phyloP scores from a whole-genome alignment of 441 rosid genomes.

The Croton laevigatus region DNA sequence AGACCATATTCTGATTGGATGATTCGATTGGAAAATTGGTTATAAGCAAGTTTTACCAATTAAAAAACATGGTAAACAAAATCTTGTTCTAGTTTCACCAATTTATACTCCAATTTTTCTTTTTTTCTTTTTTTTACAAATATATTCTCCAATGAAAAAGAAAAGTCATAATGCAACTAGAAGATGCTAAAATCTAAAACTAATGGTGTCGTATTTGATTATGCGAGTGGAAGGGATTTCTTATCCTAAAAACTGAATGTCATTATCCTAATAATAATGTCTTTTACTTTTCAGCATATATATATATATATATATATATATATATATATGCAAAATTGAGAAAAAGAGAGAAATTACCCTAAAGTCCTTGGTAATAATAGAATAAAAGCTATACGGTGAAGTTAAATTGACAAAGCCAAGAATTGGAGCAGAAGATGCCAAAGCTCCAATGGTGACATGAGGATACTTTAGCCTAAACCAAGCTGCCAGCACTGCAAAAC shows the following conservation, averaged over 20 bases:
- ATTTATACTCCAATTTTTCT: too few relatives aligned
- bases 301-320: too few relatives aligned
- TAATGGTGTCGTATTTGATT: neutral
- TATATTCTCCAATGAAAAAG: too few relatives aligned
- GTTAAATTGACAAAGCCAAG: constrained; percentile 47
- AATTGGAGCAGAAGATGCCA: constrained; percentile 71
- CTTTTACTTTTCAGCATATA: neutral
- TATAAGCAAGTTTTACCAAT: too few relatives aligned
- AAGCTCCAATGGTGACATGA: constrained; percentile 54
- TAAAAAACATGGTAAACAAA: too few relatives aligned
- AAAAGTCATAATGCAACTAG: too few relatives aligned
- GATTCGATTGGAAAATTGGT: too few relatives aligned
- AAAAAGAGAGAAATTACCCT: constrained; percentile 30
- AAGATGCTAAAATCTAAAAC: too few relatives aligned
- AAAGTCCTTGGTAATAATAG: constrained; percentile 48
- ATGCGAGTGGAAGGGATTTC: neutral
- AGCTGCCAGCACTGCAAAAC: constrained; percentile 58
- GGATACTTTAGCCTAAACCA: constrained; percentile 74
- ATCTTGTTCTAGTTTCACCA: too few relatives aligned
- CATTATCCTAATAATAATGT: neutral
- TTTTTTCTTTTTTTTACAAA: too few relatives aligned
- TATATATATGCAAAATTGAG: neutral
- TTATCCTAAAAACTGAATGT: neutral
- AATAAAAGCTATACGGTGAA: constrained; percentile 51
- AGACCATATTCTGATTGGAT: too few relatives aligned